These are phyloP conservation scores for Aspergillus flavus DNA, from an alignment of 2,329 filamentous ascomycete genomes.

Conservation along the genomic window DNA sequence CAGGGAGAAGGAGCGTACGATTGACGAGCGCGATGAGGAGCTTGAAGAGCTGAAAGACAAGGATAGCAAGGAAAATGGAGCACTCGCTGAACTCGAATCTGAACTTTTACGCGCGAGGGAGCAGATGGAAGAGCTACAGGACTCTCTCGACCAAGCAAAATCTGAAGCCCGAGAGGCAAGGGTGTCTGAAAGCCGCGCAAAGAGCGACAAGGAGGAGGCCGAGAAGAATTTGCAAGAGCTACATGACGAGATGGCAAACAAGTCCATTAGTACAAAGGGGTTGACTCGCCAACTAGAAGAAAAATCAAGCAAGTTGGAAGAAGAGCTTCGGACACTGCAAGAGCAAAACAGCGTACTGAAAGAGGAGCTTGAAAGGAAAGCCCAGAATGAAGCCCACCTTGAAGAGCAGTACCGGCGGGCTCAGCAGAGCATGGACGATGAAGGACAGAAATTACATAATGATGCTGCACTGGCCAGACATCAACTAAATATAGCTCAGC, in stretches of 20 bases:
- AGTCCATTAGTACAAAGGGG: conserved; percentile 74
- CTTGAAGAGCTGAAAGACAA: conserved; percentile 65
- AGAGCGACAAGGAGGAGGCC: conserved; percentile 54
- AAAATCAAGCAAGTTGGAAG: conserved; percentile 66
- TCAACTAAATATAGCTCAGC: conserved; percentile 50
- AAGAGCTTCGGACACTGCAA: conserved; percentile 61
- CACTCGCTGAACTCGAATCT: conserved; percentile 51
- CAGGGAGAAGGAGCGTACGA: conserved; percentile 71
- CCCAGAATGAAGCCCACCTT: conserved; percentile 47
- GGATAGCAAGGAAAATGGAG: conserved; percentile 44
- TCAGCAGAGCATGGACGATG: conserved; percentile 42
- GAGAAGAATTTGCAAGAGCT: conserved; percentile 63
- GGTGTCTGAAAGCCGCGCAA: conserved; percentile 52
- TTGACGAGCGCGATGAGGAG: conserved; percentile 76
- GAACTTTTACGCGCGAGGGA: conserved; percentile 50
- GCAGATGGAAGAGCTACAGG: conserved; percentile 48
- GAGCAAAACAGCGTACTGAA: conserved; percentile 49
- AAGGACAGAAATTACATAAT: conserved; percentile 44
- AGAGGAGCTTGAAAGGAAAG: conserved; percentile 48
- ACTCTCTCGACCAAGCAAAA: conserved; percentile 42
- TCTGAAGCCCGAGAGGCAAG: conserved; percentile 43
- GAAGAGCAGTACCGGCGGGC: conserved; percentile 52
- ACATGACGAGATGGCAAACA: conserved; percentile 77
- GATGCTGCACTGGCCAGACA: conserved; percentile 46
- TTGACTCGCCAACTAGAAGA: conserved; percentile 75